Evolutionary conservation across 1,284 basidiomycete genomes (phyloP).

Genomic region (Trichosporon ovoides): DNA sequence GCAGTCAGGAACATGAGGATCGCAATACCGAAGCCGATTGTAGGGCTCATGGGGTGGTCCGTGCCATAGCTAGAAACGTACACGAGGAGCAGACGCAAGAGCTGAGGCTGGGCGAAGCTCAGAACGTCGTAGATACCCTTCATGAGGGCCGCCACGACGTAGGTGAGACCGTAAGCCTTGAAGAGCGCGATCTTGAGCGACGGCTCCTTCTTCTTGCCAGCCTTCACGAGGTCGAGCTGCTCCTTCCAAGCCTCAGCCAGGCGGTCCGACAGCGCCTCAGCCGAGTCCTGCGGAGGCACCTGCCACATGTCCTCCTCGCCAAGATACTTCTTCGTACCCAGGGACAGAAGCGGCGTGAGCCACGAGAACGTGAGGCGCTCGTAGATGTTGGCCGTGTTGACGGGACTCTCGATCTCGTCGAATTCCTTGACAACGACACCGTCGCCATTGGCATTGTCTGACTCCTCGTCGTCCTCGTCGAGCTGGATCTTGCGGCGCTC

Average conservation of each 20-base stretch:
- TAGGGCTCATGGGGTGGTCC: conserved; percentile 36
- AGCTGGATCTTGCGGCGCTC: conserved; percentile 35
- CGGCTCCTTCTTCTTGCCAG: conserved; percentile 60
- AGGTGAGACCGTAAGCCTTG: conserved; percentile 72
- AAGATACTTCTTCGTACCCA: conserved; percentile 53
- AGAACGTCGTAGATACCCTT: conserved; percentile 75
- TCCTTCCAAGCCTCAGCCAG: conserved; percentile 55
- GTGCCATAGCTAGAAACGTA: conserved; percentile 69
- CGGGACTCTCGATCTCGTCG: conserved; percentile 62
- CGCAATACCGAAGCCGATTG: conserved; percentile 69
- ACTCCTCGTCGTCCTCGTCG: conserved; percentile 44
- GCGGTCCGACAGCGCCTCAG: conserved; percentile 61
- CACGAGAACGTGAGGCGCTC: conserved; percentile 45
- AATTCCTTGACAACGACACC: conserved; percentile 43
- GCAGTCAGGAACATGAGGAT: conserved; percentile 72
- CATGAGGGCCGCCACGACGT: conserved; percentile 61
- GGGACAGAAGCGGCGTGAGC: conserved; percentile 40
- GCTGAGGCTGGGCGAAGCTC: conserved; percentile 81
- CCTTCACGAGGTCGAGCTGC: conserved; percentile 38
- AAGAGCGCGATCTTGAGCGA: conserved; percentile 69
- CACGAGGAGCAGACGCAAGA: conserved; percentile 71
- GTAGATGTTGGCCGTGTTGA: conserved; percentile 77
- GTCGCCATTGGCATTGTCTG: conserved; percentile 29
- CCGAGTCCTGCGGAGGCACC: conserved; percentile 64
- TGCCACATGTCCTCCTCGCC: conserved; percentile 71